phyloP scores from a whole-genome alignment of 108 stramenopile genomes.

The Cyclotella distinguenda region DNA sequence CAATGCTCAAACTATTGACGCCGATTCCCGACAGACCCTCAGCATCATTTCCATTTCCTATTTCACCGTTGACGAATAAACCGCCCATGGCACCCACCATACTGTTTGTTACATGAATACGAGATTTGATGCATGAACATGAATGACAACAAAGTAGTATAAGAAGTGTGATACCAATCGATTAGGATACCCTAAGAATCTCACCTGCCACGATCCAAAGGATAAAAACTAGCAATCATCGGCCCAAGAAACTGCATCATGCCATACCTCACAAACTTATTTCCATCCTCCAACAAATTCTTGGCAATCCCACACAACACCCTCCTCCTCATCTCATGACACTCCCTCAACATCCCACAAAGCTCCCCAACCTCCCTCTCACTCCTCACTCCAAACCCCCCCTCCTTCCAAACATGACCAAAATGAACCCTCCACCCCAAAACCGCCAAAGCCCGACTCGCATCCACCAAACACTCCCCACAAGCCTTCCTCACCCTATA shows the following conservation, averaged over 20 bases:
- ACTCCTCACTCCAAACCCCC: conserved; percentile 20
- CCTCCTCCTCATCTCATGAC: conserved; percentile 60
- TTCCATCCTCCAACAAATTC: conserved; percentile 64
- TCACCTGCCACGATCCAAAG: conserved; percentile 52
- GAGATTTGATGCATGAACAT: not conserved
- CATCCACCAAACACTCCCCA: conserved; percentile 85
- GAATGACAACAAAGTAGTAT: not conserved
- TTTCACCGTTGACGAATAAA: conserved; percentile 9
- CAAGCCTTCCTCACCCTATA: conserved; percentile 87
- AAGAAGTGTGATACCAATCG: not conserved
- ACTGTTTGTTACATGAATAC: not conserved
- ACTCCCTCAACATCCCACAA: conserved; percentile 24
- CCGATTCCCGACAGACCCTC: conserved; percentile 39
- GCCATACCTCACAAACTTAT: conserved; percentile 79
- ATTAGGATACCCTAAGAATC: not conserved
- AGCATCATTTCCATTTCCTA: conserved; percentile 5
- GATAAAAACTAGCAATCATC: conserved; percentile 84
- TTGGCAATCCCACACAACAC: conserved; percentile 72
- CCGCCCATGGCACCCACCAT: conserved; percentile 50
- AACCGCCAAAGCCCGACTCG: conserved; percentile 65
- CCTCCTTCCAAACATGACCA: conserved; percentile 35
- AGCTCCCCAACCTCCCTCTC: conserved; percentile 25
- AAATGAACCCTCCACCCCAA: conserved; percentile 49
- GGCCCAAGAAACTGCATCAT: conserved; percentile 92
- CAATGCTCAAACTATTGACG: conserved; percentile 34